These are phyloP conservation scores for Globisporangium yorkense DNA, from an alignment of 352 stramenopile genomes.

Conservation along the genomic window DNA sequence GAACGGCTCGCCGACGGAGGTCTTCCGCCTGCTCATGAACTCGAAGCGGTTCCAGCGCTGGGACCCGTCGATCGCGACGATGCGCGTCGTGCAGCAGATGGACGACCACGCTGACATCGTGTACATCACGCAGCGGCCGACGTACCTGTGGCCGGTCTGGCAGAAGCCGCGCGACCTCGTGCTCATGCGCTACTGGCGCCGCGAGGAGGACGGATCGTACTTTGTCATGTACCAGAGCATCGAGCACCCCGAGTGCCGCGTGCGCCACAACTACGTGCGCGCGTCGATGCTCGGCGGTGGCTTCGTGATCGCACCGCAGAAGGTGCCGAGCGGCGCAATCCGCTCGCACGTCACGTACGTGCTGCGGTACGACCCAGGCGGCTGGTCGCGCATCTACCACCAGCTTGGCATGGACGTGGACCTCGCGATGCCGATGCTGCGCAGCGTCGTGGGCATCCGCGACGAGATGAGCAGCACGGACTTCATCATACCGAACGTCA, in stretches of 20 bases:
- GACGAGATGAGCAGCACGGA: slow-evolving; percentile 79
- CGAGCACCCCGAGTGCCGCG: slow-evolving; percentile 77
- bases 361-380: slow-evolving; percentile 72
- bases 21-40: slow-evolving; percentile 86
- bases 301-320: slow-evolving; percentile 84
- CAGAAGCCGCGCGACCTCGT: slow-evolving; percentile 83
- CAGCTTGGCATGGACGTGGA: slow-evolving; percentile 89
- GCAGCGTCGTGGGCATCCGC: slow-evolving; percentile 76
- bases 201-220: slow-evolving; percentile 85
- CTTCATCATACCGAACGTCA: slow-evolving; percentile 86
- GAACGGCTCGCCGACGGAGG: slow-evolving; percentile 75
- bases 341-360: slow-evolving; percentile 81
- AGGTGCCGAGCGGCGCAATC: slow-evolving; percentile 67
- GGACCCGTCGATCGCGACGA: slow-evolving; percentile 71
- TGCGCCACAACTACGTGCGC: slow-evolving; percentile 84
- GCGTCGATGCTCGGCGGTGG: slow-evolving; percentile 71
- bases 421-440: slow-evolving; percentile 80
- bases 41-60: slow-evolving; percentile 76
- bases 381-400: slow-evolving; percentile 81
- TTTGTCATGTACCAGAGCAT: slow-evolving; percentile 91
- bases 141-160: slow-evolving; percentile 82
- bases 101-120: slow-evolving; percentile 88
- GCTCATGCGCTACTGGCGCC: slow-evolving; percentile 85
- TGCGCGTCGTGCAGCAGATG: slow-evolving; percentile 81
- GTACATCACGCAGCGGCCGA: slow-evolving; percentile 82